A percentile compares a stretch with the other conserved stretches of the same genome.
phyloP scores from a whole-genome alignment of 2,329 filamentous ascomycete species.

The Fusarium phyllophilum region DNA sequence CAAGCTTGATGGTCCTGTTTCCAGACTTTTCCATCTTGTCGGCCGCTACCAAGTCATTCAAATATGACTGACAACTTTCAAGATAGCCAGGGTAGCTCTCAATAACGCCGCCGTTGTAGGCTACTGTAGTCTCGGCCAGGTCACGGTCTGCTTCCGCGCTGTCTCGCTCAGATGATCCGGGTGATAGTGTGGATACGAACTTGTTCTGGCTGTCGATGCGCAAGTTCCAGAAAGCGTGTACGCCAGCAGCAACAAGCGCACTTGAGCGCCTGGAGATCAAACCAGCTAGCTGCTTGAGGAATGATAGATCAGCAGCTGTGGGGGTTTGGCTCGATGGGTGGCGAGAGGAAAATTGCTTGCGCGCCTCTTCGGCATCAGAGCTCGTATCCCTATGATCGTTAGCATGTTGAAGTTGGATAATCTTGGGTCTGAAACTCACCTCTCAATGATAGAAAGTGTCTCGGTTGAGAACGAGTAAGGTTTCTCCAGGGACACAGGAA shows the following conservation, averaged over 20 bases:
- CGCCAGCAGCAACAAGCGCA: slow-evolving; percentile 66
- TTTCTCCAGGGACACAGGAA: slow-evolving; percentile 62
- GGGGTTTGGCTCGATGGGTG: slow-evolving; percentile 59
- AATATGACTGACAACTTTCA: slow-evolving; percentile 67
- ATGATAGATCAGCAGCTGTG: slow-evolving; percentile 59
- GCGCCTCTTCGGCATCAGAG: slow-evolving; percentile 55
- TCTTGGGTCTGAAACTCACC: slow-evolving; percentile 54
- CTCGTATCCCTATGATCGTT: slow-evolving; percentile 56
- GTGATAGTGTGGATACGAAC: slow-evolving; percentile 45
- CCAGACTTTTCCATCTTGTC: slow-evolving; percentile 46
- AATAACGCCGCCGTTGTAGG: slow-evolving; percentile 82
- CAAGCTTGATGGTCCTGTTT: slow-evolving; percentile 65
- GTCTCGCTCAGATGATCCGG: slow-evolving; percentile 49
- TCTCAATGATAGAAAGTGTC: slow-evolving; percentile 66
- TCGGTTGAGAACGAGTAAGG: slow-evolving; percentile 70
- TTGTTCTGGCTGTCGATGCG: slow-evolving; percentile 59
- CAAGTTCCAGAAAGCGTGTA: slow-evolving; percentile 69
- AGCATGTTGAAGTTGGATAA: slow-evolving; percentile 16
- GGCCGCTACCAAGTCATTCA: slow-evolving; percentile 66
- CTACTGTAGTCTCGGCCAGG: slow-evolving; percentile 67
- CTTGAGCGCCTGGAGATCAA: slow-evolving; percentile 68
- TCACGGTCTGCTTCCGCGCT: slow-evolving; percentile 63
- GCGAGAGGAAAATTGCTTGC: slow-evolving; percentile 59
- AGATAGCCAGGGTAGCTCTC: slow-evolving; percentile 80
- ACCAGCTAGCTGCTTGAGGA: slow-evolving; percentile 63